Base-by-base conservation (phyloP, 2,329 filamentous ascomycete species). In the Colletotrichum salicis region DNA sequence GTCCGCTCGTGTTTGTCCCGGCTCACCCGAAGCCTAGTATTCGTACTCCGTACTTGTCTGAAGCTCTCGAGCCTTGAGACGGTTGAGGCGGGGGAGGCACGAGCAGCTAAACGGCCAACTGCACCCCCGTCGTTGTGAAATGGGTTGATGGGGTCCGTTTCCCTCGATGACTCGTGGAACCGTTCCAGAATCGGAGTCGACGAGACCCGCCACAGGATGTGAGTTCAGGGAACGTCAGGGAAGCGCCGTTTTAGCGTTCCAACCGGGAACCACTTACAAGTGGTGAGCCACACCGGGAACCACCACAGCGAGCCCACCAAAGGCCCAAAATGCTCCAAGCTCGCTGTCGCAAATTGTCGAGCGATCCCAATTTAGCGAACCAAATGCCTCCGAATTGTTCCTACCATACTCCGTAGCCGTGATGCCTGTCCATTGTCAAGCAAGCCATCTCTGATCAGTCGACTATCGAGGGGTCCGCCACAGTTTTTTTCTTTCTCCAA, bases 131-230 rank as follows among this genome's bases (percentile, higher is more conserved):
- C 31, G n/a, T 63, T n/a, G 60, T 63, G 33, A 63, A 65, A 69
- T 35, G 52, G 29, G 22, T n/a, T 41, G 59, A 69, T 35, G 52
- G 29, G 22, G 27, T 41, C 55, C 67, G 54, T 65, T 63, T 64
- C 51, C 51, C 54, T 70, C 58, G 52, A 63, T 71, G 69, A 68
- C 69, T 71, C 64, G 69, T 55, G 69, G 33, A 5, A 29, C 64
- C 59, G 69, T 71, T 71, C 69, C 69, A 71, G 64, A 68, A 64
- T 55, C 69, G 69, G 69, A 71, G 69, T 58, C 57, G 45, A 63
- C 37, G 10, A 19, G 22, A 52, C 68, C 67, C 62, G 55, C 67
- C 59, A 55, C 41, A 33, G 60, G 58, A 55, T 58, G 37, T 27
- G 64, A 63, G 54, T 41, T 35, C 41, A 71, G 68, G 68, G 64